Evolutionary conservation across 139 green algal species (phyloP).

Genomic region (Picochlorum sp.): DNA sequence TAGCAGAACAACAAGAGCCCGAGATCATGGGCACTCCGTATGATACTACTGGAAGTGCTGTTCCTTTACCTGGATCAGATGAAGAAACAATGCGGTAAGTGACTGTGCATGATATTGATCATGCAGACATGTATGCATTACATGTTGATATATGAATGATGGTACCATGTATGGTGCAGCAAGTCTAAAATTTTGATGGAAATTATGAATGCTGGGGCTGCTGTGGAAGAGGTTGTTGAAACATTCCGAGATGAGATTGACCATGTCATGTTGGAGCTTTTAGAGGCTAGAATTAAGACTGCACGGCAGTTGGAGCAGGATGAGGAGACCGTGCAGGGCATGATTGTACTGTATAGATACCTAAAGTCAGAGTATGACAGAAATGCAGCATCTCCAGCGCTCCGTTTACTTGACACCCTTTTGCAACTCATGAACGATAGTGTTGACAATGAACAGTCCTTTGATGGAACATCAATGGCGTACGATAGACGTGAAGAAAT

Average conservation of each 20-base stretch:
- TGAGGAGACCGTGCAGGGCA: background rate
- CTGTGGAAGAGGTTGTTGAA: background rate
- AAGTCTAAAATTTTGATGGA: slow-evolving; percentile 11
- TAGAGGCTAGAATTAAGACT: slow-evolving; percentile 5
- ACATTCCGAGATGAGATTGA: slow-evolving; percentile 2
- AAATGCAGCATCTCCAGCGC: slow-evolving; percentile 6
- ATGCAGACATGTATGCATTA: too few species aligned
- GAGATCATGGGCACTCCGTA: too few species aligned
- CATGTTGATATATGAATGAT: too few species aligned
- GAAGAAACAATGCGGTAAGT: too few species aligned
- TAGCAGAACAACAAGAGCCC: too few species aligned
- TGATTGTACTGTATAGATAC: background rate
- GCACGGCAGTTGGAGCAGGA: background rate
- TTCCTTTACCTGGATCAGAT: too few species aligned
- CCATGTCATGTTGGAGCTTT: slow-evolving; percentile 9
- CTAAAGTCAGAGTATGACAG: slow-evolving; percentile 8
- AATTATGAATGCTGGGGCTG: slow-evolving; percentile 9
- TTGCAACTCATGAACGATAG: background rate
- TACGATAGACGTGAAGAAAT: background rate
- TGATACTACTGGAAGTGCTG: too few species aligned
- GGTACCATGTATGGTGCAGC: background rate
- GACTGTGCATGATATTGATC: too few species aligned
- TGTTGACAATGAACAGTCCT: background rate
- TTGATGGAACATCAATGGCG: too few species aligned
- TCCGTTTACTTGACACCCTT: slow-evolving; percentile 8